These are phyloP conservation scores for Neurospora sp. DNA, from an alignment of 495 filamentous ascomycete genomes.

Conservation along the genomic window DNA sequence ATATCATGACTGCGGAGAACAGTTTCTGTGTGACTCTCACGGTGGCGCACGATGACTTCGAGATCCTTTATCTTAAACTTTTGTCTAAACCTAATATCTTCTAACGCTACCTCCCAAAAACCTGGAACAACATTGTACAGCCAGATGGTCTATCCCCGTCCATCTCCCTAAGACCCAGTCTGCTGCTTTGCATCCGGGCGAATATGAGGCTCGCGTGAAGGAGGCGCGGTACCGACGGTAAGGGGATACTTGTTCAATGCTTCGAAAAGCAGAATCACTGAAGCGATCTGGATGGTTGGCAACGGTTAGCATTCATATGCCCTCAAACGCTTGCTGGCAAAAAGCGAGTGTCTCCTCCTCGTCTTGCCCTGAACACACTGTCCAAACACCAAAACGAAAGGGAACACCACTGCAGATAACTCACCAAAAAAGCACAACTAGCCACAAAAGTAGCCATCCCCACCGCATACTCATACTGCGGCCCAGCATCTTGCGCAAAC, in stretches of 20 bases:
- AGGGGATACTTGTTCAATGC: conserved; percentile 52
- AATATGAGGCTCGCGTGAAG: not conserved
- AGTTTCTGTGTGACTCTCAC: not conserved
- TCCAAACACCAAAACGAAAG: too few relatives aligned
- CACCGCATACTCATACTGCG: conserved; percentile 47
- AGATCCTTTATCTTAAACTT: not conserved
- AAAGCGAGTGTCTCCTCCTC: not conserved
- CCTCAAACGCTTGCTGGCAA: not conserved
- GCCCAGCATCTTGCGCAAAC: conserved; percentile 24
- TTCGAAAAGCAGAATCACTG: conserved; percentile 56
- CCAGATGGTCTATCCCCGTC: not conserved
- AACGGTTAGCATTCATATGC: not conserved
- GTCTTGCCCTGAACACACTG: too few relatives aligned
- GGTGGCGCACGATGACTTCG: not conserved
- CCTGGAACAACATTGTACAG: not conserved
- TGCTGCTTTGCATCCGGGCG: not conserved
- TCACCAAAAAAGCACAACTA: conserved; percentile 53
- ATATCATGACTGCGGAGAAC: not conserved
- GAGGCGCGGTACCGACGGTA: conserved; percentile 16
- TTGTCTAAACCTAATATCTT: not conserved
- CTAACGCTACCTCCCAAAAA: not conserved
- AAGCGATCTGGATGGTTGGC: conserved; percentile 34
- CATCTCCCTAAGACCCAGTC: not conserved
- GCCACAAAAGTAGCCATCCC: conserved; percentile 57
- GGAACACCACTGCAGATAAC: not conserved